A percentile compares a stretch with the other conserved stretches of the same genome.
phyloP scores from a whole-genome alignment of 805 yeast species.

The Candida orba region DNA sequence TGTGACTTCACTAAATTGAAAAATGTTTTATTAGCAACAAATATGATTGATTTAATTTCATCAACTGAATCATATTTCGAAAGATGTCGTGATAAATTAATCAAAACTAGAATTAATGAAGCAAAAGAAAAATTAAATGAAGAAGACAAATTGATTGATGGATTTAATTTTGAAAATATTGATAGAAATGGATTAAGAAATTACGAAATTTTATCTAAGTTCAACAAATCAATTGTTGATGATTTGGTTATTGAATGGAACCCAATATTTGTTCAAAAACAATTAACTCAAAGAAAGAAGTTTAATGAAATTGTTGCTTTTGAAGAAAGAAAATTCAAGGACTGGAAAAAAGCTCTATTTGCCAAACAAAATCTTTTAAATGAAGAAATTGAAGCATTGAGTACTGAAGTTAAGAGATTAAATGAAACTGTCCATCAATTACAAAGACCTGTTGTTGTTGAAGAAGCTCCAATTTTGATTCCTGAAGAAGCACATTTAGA shows the following conservation, averaged over 20 bases:
- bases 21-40: slow-evolving; percentile 54
- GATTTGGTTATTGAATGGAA: slow-evolving; percentile 33
- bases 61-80: slow-evolving; percentile 76
- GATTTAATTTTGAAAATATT: slow-evolving; percentile 21
- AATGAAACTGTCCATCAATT: slow-evolving; percentile 4
- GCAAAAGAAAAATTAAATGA: slow-evolving; percentile 15
- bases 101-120: slow-evolving; percentile 37
- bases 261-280: slow-evolving; percentile 40
- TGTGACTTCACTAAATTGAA: slow-evolving; percentile 71
- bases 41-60: slow-evolving; percentile 71
- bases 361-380: slow-evolving; percentile 51
- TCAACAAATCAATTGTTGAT: slow-evolving; percentile 33
- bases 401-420: slow-evolving; percentile 13
- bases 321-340: slow-evolving; percentile 53
- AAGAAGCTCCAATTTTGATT: not conserved
- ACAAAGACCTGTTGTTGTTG: not conserved
- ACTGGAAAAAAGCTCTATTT: slow-evolving; percentile 52
- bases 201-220: slow-evolving; percentile 32
- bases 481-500: not conserved
- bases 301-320: slow-evolving; percentile 35
- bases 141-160: slow-evolving; percentile 5
- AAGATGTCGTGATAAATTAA: slow-evolving; percentile 51
- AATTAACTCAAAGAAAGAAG: slow-evolving; percentile 34
- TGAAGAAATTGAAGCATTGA: slow-evolving; percentile 38
- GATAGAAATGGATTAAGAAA: slow-evolving; percentile 30